Evolutionary conservation across 2,329 filamentous ascomycete species (phyloP).

Genomic region (Hymenoscyphus fructigenus): DNA sequence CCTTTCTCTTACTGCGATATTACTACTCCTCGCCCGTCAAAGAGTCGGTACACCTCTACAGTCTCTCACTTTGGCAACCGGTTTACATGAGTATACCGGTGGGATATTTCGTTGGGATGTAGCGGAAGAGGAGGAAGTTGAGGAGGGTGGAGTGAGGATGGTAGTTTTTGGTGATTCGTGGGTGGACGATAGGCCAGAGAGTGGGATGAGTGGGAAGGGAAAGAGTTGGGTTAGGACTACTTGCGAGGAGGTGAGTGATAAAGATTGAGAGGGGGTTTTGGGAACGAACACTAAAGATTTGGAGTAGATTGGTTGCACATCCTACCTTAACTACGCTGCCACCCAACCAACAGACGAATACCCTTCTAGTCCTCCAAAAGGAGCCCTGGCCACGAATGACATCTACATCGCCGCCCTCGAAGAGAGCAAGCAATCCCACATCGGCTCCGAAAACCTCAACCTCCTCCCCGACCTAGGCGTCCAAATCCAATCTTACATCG

Average conservation of each 20-base stretch:
- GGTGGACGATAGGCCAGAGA: constrained; percentile 29
- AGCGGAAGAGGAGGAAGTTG: constrained; percentile 15
- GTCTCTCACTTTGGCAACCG: constrained; percentile 23
- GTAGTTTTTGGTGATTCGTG: constrained; percentile 37
- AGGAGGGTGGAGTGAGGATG: constrained; percentile 24
- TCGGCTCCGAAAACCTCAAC: neutral
- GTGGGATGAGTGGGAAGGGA: constrained; percentile 23
- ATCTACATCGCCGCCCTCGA: constrained; percentile 20
- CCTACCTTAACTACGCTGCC: constrained; percentile 31
- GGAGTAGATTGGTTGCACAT: constrained; percentile 32
- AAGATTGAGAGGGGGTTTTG: too few relatives aligned
- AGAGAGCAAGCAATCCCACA: neutral
- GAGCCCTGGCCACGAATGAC: constrained; percentile 28
- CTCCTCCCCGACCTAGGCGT: constrained; percentile 32
- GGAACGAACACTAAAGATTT: neutral
- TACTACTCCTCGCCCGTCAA: constrained; percentile 22
- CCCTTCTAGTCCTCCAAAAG: constrained; percentile 26
- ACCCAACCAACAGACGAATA: constrained; percentile 28
- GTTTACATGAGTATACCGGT: constrained; percentile 18
- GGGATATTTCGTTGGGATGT: constrained; percentile 27
- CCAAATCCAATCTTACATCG: constrained; percentile 32
- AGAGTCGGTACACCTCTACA: constrained; percentile 24
- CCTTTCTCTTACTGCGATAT: constrained; percentile 27
- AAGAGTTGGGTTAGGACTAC: constrained; percentile 32
- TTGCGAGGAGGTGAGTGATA: constrained; percentile 35